Conservation (phyloP, 305 asterid genomes). For the Withania somnifera region DNA sequence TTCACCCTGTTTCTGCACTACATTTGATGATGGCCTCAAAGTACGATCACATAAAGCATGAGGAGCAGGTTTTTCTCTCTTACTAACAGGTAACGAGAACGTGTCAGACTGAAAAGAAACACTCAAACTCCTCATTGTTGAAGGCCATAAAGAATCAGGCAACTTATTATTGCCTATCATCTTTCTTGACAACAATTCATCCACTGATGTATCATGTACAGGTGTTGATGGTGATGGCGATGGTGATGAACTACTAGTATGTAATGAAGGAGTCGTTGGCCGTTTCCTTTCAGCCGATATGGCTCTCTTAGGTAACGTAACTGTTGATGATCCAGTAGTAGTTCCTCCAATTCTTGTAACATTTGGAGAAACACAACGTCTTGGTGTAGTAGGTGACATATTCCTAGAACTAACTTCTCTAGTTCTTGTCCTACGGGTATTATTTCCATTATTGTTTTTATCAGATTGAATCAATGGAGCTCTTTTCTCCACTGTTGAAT, state of each 20-base stretch:
- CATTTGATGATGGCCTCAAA: conserved; percentile 36
- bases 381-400: conserved; percentile 57
- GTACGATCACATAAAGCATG: conserved; percentile 27
- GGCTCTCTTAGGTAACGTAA: conserved; percentile 45
- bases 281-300: conserved; percentile 69
- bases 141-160: conserved; percentile 85
- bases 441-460: conserved; percentile 42
- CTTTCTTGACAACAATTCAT: conserved; percentile 40
- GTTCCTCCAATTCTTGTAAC: conserved; percentile 24
- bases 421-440: conserved; percentile 34
- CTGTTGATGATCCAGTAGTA: conserved; percentile 24
- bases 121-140: conserved; percentile 62
- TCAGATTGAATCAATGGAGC: conserved; percentile 50
- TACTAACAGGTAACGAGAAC: conserved; percentile 30
- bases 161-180: conserved; percentile 30
- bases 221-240: conserved; percentile 58
- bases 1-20: conserved; percentile 22
- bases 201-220: conserved; percentile 41
- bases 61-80: conserved; percentile 50
- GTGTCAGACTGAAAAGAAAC: conserved; percentile 54
- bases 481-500: conserved; percentile 35
- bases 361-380: conserved; percentile 62
- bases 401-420: conserved; percentile 79
- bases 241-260: conserved; percentile 18
- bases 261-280: conserved; percentile 47